A percentile compares a stretch with the other conserved stretches of the same genome.
Conservation (phyloP, 345 rosid species). For the Populus euphratica region DNA sequence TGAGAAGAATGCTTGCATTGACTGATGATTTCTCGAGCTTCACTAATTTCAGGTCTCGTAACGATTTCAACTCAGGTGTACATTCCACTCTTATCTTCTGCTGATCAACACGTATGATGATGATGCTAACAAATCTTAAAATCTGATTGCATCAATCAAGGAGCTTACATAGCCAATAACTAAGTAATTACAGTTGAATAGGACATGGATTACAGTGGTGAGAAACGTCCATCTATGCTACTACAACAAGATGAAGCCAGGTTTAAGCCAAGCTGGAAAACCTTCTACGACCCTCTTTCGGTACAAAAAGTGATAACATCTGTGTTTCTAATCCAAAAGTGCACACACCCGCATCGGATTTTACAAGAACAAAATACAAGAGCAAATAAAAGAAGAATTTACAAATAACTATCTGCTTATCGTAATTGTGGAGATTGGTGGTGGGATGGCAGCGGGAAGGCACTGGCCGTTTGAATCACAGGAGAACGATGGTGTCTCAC, state of each 20-base stretch:
- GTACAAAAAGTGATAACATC: conserved; percentile 6
- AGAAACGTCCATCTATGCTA: background rate
- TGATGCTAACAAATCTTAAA: background rate
- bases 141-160: background rate
- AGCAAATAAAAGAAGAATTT: conserved; percentile 21
- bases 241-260: background rate
- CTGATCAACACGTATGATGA: too few relatives aligned
- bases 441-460: conserved; percentile 57
- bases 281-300: conserved; percentile 10
- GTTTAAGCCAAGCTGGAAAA: background rate
- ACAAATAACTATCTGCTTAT: conserved; percentile 21
- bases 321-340: conserved; percentile 25
- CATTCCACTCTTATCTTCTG: too few relatives aligned
- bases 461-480: conserved; percentile 44
- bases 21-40: too few relatives aligned
- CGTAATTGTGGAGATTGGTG: conserved; percentile 51
- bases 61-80: too few relatives aligned
- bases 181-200: conserved; percentile 6
- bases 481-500: conserved; percentile 55
- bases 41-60: too few relatives aligned
- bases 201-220: background rate
- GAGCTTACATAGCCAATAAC: background rate
- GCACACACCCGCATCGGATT: conserved; percentile 17
- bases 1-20: too few relatives aligned
- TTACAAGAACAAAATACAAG: conserved; percentile 2